Conservation (phyloP, 1,284 basidiomycete species). For the Melampsora larici-populina region DNA sequence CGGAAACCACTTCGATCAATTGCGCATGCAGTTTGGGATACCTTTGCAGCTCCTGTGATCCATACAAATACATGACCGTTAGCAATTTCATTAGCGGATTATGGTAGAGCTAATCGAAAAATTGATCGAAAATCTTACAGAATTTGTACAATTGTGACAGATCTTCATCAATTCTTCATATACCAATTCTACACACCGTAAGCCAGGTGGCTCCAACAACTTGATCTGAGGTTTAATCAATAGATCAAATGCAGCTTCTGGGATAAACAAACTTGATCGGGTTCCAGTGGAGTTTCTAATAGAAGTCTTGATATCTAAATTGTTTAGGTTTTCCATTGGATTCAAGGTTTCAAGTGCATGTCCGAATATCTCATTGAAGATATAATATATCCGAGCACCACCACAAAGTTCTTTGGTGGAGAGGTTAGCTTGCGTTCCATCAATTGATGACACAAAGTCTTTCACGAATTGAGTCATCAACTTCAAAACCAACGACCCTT, state of each 20-base stretch:
- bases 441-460: slow-evolving; percentile 95
- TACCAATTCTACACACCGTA: slow-evolving; percentile 94
- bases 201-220: slow-evolving; percentile 83
- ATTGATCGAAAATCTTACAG: slow-evolving; percentile 59
- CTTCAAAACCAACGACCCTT: slow-evolving; percentile 67
- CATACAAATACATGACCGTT: neutral
- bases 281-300: slow-evolving; percentile 98
- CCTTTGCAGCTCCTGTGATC: slow-evolving; percentile 82
- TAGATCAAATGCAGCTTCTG: slow-evolving; percentile 94
- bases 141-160: slow-evolving; percentile 93
- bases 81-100: neutral
- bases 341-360: slow-evolving; percentile 85
- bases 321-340: slow-evolving; percentile 82
- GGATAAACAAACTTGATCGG: slow-evolving; percentile 90
- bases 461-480: slow-evolving; percentile 99
- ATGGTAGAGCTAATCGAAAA: neutral
- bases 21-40: slow-evolving; percentile 92
- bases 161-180: slow-evolving; percentile 99
- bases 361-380: slow-evolving; percentile 98
- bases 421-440: slow-evolving; percentile 94
- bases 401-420: slow-evolving; percentile 98
- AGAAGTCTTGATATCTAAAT: slow-evolving; percentile 93
- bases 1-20: slow-evolving; percentile 94
- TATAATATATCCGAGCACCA: slow-evolving; percentile 97
- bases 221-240: slow-evolving; percentile 99